These are phyloP conservation scores for Pulveroboletus sp. DNA, from an alignment of 768 basidiomycete species.

Conservation along the genomic window DNA sequence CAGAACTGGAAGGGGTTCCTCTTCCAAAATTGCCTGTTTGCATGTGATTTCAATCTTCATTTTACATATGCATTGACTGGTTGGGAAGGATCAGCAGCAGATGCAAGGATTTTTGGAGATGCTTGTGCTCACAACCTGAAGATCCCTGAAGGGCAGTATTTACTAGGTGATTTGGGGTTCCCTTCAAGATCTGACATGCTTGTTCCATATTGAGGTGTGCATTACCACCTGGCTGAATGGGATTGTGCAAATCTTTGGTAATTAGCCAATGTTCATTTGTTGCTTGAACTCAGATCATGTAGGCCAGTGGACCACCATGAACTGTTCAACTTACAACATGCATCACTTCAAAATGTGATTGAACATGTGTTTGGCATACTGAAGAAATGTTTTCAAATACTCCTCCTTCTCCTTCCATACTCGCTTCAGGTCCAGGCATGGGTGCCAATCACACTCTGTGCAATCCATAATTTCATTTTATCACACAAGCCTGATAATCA, in stretches of 20 bases:
- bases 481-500: no score
- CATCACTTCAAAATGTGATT: no score
- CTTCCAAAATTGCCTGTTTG: neutral
- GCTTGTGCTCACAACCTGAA: neutral
- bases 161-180: neutral
- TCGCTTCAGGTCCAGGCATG: no score
- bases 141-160: neutral
- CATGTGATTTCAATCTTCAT: neutral
- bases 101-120: neutral
- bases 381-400: no score
- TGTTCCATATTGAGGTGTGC: neutral
- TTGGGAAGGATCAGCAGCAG: neutral
- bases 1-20: neutral
- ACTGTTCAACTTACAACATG: no score
- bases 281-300: no score
- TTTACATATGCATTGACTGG: constrained; percentile 1
- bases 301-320: no score
- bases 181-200: neutral
- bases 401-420: no score
- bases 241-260: neutral
- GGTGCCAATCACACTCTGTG: no score
- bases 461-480: no score
- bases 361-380: no score
- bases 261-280: no score
- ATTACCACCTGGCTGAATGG: neutral